phyloP scores from a whole-genome alignment of 768 basidiomycete genomes.

The Rubroboletus satanas region DNA sequence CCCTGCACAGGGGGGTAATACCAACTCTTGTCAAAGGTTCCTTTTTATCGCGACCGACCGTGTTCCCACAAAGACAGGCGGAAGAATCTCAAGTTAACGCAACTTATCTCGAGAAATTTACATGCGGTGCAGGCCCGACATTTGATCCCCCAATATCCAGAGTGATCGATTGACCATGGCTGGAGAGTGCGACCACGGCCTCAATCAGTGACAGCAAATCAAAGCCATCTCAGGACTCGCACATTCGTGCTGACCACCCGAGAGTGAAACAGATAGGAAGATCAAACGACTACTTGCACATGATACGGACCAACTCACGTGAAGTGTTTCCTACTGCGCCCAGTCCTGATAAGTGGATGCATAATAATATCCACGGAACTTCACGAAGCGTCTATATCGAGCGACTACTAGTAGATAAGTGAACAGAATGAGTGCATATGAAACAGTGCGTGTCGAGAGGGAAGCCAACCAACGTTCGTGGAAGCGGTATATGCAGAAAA shows the following conservation, averaged over 20 bases:
- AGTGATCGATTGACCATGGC: too few relatives aligned
- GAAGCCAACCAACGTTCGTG: constrained; percentile 3
- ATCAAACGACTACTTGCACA: constrained; percentile 1
- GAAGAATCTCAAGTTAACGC: background rate
- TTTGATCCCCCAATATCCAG: background rate
- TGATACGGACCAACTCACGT: background rate
- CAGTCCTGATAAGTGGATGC: background rate
- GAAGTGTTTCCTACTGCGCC: background rate
- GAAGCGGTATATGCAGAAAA: constrained; percentile 18
- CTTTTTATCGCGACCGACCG: background rate
- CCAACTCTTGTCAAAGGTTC: background rate
- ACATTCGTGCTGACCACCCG: background rate
- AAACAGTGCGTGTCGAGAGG: constrained; percentile 9
- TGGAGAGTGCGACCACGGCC: background rate
- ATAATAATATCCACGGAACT: constrained; percentile 2
- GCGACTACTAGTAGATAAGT: constrained; percentile 19
- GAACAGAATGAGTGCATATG: constrained; percentile 14
- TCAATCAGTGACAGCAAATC: background rate
- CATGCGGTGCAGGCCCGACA: too few relatives aligned
- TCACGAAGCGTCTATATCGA: constrained; percentile 20
- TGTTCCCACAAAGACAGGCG: background rate
- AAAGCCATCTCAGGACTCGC: background rate
- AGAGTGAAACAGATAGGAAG: background rate
- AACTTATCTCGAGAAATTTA: too few relatives aligned
- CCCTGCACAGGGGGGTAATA: background rate